phyloP scores from a whole-genome alignment of 1,284 basidiomycete genomes.

The Peniophora sp. region DNA sequence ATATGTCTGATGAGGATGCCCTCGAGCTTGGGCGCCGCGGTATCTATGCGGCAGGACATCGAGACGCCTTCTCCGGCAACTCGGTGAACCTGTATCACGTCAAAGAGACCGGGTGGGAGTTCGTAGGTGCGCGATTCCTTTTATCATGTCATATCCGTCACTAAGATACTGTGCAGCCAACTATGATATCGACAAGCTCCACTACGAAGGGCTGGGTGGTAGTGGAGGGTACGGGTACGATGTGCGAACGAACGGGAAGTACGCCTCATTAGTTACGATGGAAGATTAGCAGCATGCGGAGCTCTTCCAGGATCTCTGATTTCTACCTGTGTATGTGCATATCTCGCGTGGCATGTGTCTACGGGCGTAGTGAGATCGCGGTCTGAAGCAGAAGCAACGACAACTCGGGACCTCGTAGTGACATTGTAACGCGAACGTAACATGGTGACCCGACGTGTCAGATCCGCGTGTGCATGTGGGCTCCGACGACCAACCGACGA shows the following conservation, averaged over 20 bases:
- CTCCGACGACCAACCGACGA: too few species aligned
- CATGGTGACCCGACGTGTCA: too few species aligned
- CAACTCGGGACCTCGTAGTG: too few species aligned
- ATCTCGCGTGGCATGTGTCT: too few species aligned
- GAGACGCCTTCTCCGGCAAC: constrained; percentile 97
- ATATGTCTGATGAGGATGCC: constrained; percentile 89
- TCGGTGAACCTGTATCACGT: constrained; percentile 95
- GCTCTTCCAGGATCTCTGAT: too few species aligned
- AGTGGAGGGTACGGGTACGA: constrained; percentile 70
- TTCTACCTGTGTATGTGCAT: too few species aligned
- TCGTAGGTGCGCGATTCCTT: constrained; percentile 60
- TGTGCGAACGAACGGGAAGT: constrained; percentile 39
- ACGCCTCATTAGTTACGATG: constrained; percentile 10
- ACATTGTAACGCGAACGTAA: too few species aligned
- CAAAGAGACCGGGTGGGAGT: constrained; percentile 89
- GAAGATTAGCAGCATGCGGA: too few species aligned
- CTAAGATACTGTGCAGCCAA: constrained; percentile 45
- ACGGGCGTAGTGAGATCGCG: too few species aligned
- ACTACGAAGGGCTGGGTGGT: constrained; percentile 73
- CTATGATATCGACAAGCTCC: constrained; percentile 73
- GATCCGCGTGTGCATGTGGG: too few species aligned
- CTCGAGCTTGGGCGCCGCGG: constrained; percentile 91
- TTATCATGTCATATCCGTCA: neutral
- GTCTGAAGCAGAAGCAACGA: too few species aligned
- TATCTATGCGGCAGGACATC: constrained; percentile 96